Evolutionary conservation across 306 rosid genomes (phyloP).

Genomic region (Vigna hirtella): DNA sequence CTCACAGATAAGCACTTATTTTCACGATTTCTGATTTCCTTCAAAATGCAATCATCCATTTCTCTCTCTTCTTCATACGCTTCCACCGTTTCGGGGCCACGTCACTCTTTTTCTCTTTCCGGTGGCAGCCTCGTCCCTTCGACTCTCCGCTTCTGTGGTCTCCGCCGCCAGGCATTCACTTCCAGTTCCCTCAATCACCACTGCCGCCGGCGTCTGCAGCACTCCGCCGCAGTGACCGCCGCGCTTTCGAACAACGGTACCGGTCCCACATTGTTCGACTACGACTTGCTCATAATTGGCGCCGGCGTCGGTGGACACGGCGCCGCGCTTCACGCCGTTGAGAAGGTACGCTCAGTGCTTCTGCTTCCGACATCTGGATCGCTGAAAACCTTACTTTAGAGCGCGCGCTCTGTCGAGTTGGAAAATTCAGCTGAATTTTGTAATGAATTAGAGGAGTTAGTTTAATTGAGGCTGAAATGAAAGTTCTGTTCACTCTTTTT

Average conservation of each 20-base stretch:
- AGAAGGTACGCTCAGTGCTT: conserved; percentile 57
- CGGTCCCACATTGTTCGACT: conserved; percentile 72
- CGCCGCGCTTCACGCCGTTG: conserved; percentile 92
- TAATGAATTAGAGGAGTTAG: background rate
- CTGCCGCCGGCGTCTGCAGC: background rate
- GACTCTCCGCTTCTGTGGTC: conserved; percentile 73
- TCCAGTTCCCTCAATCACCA: conserved; percentile 53
- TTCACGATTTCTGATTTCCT: background rate
- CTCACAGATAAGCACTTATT: too few species aligned
- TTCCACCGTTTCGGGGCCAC: conserved; percentile 52
- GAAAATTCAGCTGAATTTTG: conserved; percentile 18
- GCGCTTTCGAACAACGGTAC: conserved; percentile 64
- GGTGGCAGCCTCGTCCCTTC: conserved; percentile 40
- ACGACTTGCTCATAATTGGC: conserved; percentile 85
- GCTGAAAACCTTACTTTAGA: background rate
- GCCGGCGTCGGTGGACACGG: conserved; percentile 98
- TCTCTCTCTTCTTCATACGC: conserved; percentile 54
- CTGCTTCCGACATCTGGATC: background rate
- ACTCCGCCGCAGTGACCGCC: conserved; percentile 47
- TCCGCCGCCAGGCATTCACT: conserved; percentile 63
- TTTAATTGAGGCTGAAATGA: background rate
- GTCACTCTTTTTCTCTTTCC: conserved; percentile 7
- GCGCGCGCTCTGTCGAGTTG: background rate
- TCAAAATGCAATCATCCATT: conserved; percentile 69
- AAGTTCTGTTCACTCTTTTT: too few species aligned